Evolutionary conservation across 352 stramenopile genomes (phyloP), one percentile per base, ranked within the genome.

Genomic region (Elongisporangium prolatum): DNA sequence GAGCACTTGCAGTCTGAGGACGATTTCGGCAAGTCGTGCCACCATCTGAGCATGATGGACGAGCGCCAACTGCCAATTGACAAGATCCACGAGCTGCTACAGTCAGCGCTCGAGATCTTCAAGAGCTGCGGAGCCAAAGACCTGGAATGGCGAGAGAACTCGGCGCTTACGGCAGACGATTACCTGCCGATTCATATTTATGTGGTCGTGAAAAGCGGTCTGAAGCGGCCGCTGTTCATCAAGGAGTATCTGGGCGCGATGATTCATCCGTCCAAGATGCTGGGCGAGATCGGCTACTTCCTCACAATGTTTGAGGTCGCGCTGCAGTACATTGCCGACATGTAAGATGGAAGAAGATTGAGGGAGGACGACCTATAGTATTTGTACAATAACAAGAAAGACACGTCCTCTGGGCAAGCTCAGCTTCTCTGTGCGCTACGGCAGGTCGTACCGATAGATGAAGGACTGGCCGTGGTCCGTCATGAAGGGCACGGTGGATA

Each of bases 221-320:
- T 95, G n/a, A 86, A 86, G 65, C 77, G 80, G 20, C 85, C 85
- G 22, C 67, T 91, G 22, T 68, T 82, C 51, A 77, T 82, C 8
- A 92, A 92, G 54, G 83, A 91, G 59, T 74, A 86, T 34, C 59
- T 95, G 34, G 79, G 80, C 13, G 77, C 83, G 24, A 92, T 95
- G 81, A 92, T 91, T 57, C 83, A 95, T 59, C 85, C 85, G 59
- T 88, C 75, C 18, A 74, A 87, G 65, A 91, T 93, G 80, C 65
- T 90, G 25, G 81, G 83, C 50, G 85, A 95, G 60, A 75, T 89
- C 22, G 85, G 85, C 21, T 95, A 95, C 62, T 91, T 91, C 61
- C 78, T 95, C 57, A 95, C 85, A 34, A 91, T 95, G 83, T 93
- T 95, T 47, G 83, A 92, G 55, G 85, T 91, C 63, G 85, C 85